phyloP scores from a whole-genome alignment of 1,284 basidiomycete genomes.

The Chalciporus sp. region DNA sequence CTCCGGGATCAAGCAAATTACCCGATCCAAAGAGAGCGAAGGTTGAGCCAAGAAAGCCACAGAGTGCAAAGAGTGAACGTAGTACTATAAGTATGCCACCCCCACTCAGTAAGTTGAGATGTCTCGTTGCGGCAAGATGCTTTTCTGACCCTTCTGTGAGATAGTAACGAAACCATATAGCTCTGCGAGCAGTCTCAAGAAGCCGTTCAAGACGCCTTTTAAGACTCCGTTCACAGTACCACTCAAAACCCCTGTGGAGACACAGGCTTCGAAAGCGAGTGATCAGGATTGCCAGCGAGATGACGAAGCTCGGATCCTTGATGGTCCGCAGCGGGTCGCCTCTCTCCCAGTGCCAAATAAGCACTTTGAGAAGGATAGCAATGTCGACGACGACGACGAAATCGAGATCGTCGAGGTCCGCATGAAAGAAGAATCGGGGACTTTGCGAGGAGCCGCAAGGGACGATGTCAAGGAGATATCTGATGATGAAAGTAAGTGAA shows the following conservation, averaged over 20 bases:
- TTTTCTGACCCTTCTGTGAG: background rate
- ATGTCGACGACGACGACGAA: background rate
- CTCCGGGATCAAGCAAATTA: conserved; percentile 9
- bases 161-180: conserved; percentile 47
- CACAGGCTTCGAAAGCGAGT: background rate
- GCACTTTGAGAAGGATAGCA: background rate
- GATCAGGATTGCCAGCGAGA: background rate
- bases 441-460: background rate
- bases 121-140: background rate
- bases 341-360: background rate
- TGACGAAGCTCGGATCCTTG: background rate
- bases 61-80: conserved; percentile 14
- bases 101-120: conserved; percentile 39
- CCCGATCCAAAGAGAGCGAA: conserved; percentile 44
- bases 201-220: conserved; percentile 48
- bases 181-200: conserved; percentile 44
- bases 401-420: conserved; percentile 21
- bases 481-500: conserved; percentile 10
- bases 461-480: conserved; percentile 10
- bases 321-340: background rate
- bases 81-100: conserved; percentile 23
- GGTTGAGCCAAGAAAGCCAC: conserved; percentile 8
- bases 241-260: conserved; percentile 16
- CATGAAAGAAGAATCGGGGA: background rate
- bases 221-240: conserved; percentile 41